Evolutionary conservation across 2,329 filamentous ascomycete species (phyloP), one percentile per base, ranked within the genome.

Genomic region (Catunica adiposa): DNA sequence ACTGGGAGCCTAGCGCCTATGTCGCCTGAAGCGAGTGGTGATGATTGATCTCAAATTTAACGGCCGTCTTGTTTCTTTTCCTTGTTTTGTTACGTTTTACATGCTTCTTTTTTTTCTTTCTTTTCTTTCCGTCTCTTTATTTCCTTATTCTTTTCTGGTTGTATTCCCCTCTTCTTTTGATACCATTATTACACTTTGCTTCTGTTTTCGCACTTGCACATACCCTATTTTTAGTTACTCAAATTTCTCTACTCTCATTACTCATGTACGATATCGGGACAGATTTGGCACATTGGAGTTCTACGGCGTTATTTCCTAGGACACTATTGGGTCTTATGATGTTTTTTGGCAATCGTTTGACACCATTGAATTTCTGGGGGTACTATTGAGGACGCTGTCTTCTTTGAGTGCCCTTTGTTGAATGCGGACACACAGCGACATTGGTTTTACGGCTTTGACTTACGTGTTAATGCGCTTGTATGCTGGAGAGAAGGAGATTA

Each of bases 1-100:
- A 96, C 72, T 98, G 92, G 92, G 88, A 89, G 17, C 76, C 77
- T 68, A 71, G 74, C 34, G 68, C 67, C 8, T 67, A 67, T 56
- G 66, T 62, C 48, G 62, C 68, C 53, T 63, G n/a, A 61, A 54
- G 31, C 17, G 29, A n/a, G 5, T n/a, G 40, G 20, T 22, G 15
- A 8, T n/a, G 20, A 44, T 22, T 44, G 11, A 44, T 17, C 15
- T 44, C 15, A 44, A 44, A 44, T 11, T 34, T 34, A 14, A 44
- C 8, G 20, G n/a, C 20, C 20, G 40, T 7, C 9, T n/a, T n/a
- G n/a, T 22, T n/a, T 31, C 50, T 50, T 31, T 51, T 37, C 47
- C 23, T 22, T 51, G 37, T 22, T 34, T 51, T 58, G 14, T 56
- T 56, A 40, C 20, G 47, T 47, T 34, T 20, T 37, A 26, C 25